These are phyloP conservation scores for Aspergillus fijiensis DNA, from an alignment of 2,329 filamentous ascomycete genomes.

Conservation along the genomic window DNA sequence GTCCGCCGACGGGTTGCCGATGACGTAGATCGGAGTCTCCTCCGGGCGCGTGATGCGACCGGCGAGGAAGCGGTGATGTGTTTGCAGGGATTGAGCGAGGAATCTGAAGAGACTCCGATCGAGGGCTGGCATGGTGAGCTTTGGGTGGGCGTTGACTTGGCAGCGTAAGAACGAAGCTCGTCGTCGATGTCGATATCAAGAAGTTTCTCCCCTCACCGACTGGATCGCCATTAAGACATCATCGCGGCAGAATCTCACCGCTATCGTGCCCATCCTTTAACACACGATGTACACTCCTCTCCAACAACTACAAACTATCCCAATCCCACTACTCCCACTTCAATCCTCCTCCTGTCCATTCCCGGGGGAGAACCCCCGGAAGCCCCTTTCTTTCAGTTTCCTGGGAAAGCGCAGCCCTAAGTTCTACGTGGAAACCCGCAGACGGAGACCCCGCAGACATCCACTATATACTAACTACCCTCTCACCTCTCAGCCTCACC, in stretches of 20 bases:
- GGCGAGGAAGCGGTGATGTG: conserved; percentile 30
- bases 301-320: not conserved
- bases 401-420: no score
- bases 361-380: no score
- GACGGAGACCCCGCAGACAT: no score
- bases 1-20: conserved; percentile 52
- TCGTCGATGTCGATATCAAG: no score
- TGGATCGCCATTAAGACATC: not conserved
- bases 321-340: not conserved
- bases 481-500: no score
- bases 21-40: conserved; percentile 37
- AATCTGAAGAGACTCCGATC: conserved; percentile 35
- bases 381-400: no score
- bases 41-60: conserved; percentile 20
- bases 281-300: not conserved
- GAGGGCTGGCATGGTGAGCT: conserved; percentile 4
- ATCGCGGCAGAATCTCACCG: conserved; percentile 7
- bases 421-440: no score
- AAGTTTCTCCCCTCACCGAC: no score
- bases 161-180: no score
- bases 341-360: no score
- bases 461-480: no score
- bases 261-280: not conserved
- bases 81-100: conserved; percentile 33
- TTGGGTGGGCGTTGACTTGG: not conserved